phyloP scores from a whole-genome alignment of 495 filamentous ascomycete species.

The Lasiosphaeris hirsuta region DNA sequence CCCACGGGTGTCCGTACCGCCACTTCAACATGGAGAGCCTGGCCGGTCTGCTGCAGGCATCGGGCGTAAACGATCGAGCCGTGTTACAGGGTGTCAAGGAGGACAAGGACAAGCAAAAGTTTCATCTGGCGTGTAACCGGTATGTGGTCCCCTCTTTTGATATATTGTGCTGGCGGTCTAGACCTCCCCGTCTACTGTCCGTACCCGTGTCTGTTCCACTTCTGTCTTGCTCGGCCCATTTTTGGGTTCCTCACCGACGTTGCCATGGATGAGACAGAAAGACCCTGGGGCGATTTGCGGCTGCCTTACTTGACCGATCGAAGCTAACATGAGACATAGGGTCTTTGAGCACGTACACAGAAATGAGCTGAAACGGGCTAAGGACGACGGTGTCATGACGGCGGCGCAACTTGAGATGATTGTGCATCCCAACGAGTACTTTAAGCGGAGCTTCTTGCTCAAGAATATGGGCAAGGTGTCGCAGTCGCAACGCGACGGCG shows the following conservation, averaged over 20 bases:
- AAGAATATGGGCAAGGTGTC: conserved; percentile 60
- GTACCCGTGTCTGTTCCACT: not conserved
- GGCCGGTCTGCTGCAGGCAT: conserved; percentile 62
- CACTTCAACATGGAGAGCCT: conserved; percentile 89
- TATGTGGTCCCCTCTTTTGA: conserved; percentile 23
- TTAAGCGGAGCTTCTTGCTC: conserved; percentile 85
- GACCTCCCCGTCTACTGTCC: conserved; percentile 1
- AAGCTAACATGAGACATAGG: conserved; percentile 24
- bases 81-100: conserved; percentile 78
- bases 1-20: conserved; percentile 92
- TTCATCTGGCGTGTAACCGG: conserved; percentile 94
- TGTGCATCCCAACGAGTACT: conserved; percentile 96
- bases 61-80: conserved; percentile 73
- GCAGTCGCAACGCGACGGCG: conserved; percentile 5
- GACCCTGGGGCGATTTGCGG: not conserved
- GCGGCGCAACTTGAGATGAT: conserved; percentile 88
- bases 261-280: no score
- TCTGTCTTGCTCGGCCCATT: not conserved
- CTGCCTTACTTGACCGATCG: not conserved
- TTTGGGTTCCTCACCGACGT: not conserved
- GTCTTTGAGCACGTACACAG: conserved; percentile 90
- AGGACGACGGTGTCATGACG: conserved; percentile 74
- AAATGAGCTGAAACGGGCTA: conserved; percentile 82
- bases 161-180: conserved; percentile 1
- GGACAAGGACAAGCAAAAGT: conserved; percentile 84